These are phyloP conservation scores for Brassica balearica DNA, from an alignment of 441 rosid genomes.

Conservation along the genomic window DNA sequence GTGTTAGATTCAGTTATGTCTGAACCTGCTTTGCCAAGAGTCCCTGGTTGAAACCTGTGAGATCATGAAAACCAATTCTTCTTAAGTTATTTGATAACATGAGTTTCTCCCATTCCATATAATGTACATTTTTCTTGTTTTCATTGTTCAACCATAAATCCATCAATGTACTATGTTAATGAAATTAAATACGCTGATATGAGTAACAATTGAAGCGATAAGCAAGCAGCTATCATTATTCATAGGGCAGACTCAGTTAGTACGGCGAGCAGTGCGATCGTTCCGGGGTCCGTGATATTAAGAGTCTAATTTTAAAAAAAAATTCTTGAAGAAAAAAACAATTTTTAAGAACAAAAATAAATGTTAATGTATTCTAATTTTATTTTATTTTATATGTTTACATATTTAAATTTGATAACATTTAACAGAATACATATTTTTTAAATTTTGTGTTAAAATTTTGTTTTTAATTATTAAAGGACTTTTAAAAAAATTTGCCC, in stretches of 20 bases:
- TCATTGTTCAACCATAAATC: neutral
- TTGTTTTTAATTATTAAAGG: neutral
- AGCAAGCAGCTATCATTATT: neutral
- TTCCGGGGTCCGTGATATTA: neutral
- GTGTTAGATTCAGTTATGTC: neutral
- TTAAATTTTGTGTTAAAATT: neutral
- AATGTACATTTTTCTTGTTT: neutral
- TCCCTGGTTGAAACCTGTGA: neutral
- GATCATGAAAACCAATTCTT: neutral
- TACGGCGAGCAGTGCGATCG: neutral
- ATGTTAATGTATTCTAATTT: neutral
- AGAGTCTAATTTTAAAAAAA: neutral
- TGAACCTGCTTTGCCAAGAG: neutral
- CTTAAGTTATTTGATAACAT: neutral
- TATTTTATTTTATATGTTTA: too few relatives aligned
- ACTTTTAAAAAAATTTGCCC: neutral
- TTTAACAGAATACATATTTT: neutral
- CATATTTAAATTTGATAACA: neutral
- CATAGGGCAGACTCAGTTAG: neutral
- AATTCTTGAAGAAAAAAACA: too few relatives aligned
- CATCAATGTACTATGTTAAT: neutral
- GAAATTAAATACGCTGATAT: constrained; percentile 1
- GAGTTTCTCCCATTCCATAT: neutral
- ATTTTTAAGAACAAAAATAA: neutral
- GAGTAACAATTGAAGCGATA: neutral